phyloP scores from a whole-genome alignment of 371 early-diverging fungal genomes.

The Zopfochytrium polystomum region DNA sequence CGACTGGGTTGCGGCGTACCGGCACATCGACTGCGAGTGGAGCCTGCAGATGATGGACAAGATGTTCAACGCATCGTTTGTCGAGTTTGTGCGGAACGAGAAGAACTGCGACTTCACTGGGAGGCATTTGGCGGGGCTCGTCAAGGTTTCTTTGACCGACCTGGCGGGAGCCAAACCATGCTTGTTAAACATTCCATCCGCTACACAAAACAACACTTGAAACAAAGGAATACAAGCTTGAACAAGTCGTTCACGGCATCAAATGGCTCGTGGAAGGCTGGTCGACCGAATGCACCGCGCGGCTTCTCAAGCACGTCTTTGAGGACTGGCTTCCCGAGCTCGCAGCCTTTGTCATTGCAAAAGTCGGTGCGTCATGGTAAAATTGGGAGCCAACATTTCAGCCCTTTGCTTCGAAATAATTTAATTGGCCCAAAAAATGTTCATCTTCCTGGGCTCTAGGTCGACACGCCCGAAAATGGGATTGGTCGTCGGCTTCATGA shows the following conservation, averaged over 20 bases:
- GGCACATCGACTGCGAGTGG: conserved; percentile 37
- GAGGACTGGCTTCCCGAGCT: conserved; percentile 42
- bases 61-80: conserved; percentile 37
- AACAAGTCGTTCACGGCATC: conserved; percentile 36
- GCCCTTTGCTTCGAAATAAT: neutral
- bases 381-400: too few relatives aligned
- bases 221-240: conserved; percentile 35
- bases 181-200: neutral
- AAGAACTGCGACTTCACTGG: conserved; percentile 37
- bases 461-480: conserved; percentile 32
- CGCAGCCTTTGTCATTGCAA: conserved; percentile 30
- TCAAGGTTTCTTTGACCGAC: too few relatives aligned
- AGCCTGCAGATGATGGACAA: conserved; percentile 42
- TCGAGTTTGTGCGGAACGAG: conserved; percentile 38
- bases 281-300: conserved; percentile 29
- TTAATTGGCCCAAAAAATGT: neutral
- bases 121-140: conserved; percentile 28
- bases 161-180: neutral
- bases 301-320: conserved; percentile 30
- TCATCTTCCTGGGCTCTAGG: conserved; percentile 18
- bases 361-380: conserved; percentile 21
- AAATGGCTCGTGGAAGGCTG: conserved; percentile 41
- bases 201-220: neutral
- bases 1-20: conserved; percentile 21
- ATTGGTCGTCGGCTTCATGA: conserved; percentile 32